Percentiles rank a stretch among this genome's conserved stretches.
phyloP scores from a whole-genome alignment of 148 eudicot genomes.

The Diospyros kaki region DNA sequence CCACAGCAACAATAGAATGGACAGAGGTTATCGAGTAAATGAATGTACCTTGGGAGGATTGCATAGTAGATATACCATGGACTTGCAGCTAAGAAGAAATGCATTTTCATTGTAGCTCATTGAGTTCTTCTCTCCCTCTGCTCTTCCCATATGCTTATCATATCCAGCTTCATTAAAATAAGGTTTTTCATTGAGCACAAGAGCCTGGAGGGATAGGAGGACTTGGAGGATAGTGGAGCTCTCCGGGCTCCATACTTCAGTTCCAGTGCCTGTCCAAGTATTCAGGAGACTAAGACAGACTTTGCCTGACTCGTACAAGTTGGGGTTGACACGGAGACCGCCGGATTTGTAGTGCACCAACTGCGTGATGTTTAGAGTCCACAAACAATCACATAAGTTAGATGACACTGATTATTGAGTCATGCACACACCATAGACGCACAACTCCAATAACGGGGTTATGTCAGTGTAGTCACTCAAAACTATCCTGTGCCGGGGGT shows the following conservation, averaged over 20 bases:
- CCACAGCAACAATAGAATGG: not conserved
- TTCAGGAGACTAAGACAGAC: slow-evolving; percentile 96
- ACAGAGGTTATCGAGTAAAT: not conserved
- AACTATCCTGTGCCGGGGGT: too few relatives aligned
- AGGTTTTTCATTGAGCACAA: slow-evolving; percentile 91
- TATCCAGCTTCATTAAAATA: slow-evolving; percentile 95
- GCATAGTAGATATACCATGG: slow-evolving; percentile 69
- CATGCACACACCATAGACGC: too few relatives aligned
- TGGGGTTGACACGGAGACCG: slow-evolving; percentile 91
- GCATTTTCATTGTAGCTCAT: slow-evolving; percentile 90
- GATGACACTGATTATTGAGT: too few relatives aligned
- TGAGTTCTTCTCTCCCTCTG: slow-evolving; percentile 92
- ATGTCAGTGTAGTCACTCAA: too few relatives aligned
- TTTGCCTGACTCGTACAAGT: slow-evolving; percentile 95
- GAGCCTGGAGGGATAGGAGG: slow-evolving; percentile 93
- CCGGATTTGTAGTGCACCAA: slow-evolving; percentile 81
- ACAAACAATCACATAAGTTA: not conserved
- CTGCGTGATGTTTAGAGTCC: slow-evolving; percentile 32
- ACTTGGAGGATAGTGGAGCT: slow-evolving; percentile 92
- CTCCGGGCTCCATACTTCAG: slow-evolving; percentile 84
- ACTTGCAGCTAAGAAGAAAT: slow-evolving; percentile 76
- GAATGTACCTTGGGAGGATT: slow-evolving; percentile 76
- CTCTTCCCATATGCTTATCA: slow-evolving; percentile 77
- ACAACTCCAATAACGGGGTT: too few relatives aligned
- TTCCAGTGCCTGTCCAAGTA: slow-evolving; percentile 88